These are phyloP conservation scores for Elongisporangium undulatum DNA, from an alignment of 352 stramenopile species.

Conservation along the genomic window DNA sequence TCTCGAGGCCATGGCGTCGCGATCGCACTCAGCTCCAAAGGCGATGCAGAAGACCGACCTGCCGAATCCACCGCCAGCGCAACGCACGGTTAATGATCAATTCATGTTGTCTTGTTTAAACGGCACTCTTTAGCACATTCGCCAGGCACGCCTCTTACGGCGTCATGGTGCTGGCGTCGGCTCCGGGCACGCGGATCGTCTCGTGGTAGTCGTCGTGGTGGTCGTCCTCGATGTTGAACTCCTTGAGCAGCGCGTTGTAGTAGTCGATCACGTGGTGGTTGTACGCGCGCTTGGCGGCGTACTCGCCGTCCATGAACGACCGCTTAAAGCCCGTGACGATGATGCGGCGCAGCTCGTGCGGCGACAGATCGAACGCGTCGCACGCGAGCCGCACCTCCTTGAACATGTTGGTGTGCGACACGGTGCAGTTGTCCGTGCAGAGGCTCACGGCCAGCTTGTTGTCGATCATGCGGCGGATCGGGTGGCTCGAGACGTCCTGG, in stretches of 20 bases:
- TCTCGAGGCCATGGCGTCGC: too few species aligned
- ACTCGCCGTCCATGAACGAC: constrained; percentile 81
- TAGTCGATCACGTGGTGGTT: constrained; percentile 85
- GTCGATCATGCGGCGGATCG: constrained; percentile 76
- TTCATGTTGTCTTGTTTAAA: too few species aligned
- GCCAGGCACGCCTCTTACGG: neutral
- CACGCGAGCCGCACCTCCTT: constrained; percentile 75
- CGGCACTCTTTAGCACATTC: too few species aligned
- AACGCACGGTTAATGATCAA: too few species aligned
- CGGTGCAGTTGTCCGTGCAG: constrained; percentile 87
- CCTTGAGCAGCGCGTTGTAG: constrained; percentile 68
- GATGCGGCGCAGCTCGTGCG: constrained; percentile 67
- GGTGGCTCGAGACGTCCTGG: constrained; percentile 66
- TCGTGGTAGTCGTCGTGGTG: neutral
- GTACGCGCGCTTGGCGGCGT: constrained; percentile 74
- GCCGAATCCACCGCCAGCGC: too few species aligned
- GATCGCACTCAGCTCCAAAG: too few species aligned
- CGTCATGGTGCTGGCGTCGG: neutral
- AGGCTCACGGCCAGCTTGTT: constrained; percentile 79
- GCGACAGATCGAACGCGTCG: constrained; percentile 73
- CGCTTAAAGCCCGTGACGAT: constrained; percentile 85
- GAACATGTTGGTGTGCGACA: constrained; percentile 84
- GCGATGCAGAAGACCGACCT: too few species aligned
- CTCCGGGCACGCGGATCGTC: neutral
- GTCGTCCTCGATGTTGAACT: constrained; percentile 59